A percentile compares a stretch with the other conserved stretches of the same genome.
Conservation (phyloP, 305 asterid species). For the Withania somnifera region DNA sequence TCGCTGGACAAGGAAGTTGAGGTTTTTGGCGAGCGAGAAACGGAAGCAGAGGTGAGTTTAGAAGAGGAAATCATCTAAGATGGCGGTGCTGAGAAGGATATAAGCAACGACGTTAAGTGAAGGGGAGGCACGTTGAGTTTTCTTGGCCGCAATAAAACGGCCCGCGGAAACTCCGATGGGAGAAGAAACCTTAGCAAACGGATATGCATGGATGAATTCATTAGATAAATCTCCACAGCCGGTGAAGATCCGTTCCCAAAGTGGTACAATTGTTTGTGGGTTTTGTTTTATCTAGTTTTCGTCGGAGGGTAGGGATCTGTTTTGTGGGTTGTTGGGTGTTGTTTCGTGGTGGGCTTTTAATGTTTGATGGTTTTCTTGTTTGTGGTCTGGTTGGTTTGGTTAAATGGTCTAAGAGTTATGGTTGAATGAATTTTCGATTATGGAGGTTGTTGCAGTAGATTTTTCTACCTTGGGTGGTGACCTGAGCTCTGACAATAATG, state of each 20-base stretch:
- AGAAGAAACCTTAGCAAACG: constrained; percentile 6
- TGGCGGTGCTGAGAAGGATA: constrained; percentile 72
- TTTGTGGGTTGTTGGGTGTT: too few species aligned
- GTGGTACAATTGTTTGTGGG: too few species aligned
- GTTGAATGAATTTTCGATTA: too few species aligned
- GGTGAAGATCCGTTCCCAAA: constrained; percentile 29
- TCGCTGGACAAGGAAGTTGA: background rate
- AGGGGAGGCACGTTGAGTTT: constrained; percentile 41
- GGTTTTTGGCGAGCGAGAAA: background rate
- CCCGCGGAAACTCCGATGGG: constrained; percentile 26
- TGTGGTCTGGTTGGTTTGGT: too few species aligned
- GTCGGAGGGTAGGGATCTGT: too few species aligned
- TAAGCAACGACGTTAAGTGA: constrained; percentile 78
- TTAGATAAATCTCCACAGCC: constrained; percentile 10
- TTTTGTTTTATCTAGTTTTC: too few species aligned
- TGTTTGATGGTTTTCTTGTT: too few species aligned
- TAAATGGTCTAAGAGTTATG: too few species aligned
- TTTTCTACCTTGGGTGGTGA: too few species aligned
- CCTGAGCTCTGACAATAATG: too few species aligned
- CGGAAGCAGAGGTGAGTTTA: background rate
- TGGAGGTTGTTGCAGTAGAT: too few species aligned
- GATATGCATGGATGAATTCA: constrained; percentile 32
- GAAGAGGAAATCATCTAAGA: constrained; percentile 41
- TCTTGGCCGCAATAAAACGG: constrained; percentile 19
- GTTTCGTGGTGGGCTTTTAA: too few species aligned